A percentile compares a stretch with the other conserved stretches of the same genome.
Evolutionary conservation across 768 basidiomycete species (phyloP).

Genomic region (Macrolepiota albuminosa): DNA sequence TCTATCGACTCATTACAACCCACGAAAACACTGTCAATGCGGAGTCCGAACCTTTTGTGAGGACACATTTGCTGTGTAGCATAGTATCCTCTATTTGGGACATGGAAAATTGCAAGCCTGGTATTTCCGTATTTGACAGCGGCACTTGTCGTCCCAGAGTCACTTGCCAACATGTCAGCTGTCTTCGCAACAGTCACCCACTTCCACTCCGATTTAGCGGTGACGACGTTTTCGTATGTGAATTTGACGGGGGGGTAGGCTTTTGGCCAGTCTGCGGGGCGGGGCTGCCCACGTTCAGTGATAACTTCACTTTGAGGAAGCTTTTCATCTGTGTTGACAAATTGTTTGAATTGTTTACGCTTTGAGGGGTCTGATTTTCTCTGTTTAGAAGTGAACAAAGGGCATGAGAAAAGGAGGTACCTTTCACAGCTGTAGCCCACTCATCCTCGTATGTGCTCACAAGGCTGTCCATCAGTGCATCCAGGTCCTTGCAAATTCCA

Average conservation of each 20-base stretch:
- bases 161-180: slow-evolving; percentile 43
- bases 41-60: slow-evolving; percentile 24
- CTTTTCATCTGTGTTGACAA: slow-evolving; percentile 56
- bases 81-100: slow-evolving; percentile 53
- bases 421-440: slow-evolving; percentile 60
- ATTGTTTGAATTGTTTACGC: slow-evolving; percentile 53
- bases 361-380: slow-evolving; percentile 34
- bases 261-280: slow-evolving; percentile 70
- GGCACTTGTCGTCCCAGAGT: slow-evolving; percentile 40
- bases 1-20: slow-evolving; percentile 12
- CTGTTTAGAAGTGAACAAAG: not conserved
- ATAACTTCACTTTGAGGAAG: slow-evolving; percentile 44
- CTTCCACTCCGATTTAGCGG: slow-evolving; percentile 43
- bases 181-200: slow-evolving; percentile 49
- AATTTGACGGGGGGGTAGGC: slow-evolving; percentile 45
- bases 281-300: slow-evolving; percentile 54
- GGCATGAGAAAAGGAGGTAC: slow-evolving; percentile 5
- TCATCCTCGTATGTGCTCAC: slow-evolving; percentile 65
- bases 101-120: slow-evolving; percentile 65
- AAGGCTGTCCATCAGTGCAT: slow-evolving; percentile 59
- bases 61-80: slow-evolving; percentile 66
- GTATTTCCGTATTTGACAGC: slow-evolving; percentile 61
- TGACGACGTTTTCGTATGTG: slow-evolving; percentile 9
- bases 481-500: slow-evolving; percentile 67
- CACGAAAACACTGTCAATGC: not conserved